Evolutionary conservation across 805 yeast species (phyloP), one percentile per base, ranked within the genome.

Genomic region (Nakazawaea wickerhamii): DNA sequence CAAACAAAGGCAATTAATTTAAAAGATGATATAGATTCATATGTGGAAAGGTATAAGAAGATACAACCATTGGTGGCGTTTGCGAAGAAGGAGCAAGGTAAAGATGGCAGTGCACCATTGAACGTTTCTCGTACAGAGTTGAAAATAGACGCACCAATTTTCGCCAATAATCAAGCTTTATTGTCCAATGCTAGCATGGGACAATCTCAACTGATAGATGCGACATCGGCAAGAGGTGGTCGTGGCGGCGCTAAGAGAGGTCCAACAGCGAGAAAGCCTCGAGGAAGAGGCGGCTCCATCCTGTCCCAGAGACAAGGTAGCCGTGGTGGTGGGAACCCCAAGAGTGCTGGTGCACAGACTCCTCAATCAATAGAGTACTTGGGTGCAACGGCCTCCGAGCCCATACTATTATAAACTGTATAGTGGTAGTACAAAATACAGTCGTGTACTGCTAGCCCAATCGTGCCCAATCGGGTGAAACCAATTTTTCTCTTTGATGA

Each of bases 1-100:
- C 60, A 59, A 38, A 51, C 58, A 25, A 64, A 71, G 35, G 60
- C 64, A 27, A 51, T 59, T 6, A 61, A 40, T 6, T 42, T 75
- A 4, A 68, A 66, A 47, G 50, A 44, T 11, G 60, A 64, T 41
- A 69, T 75, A 34, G 63, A 64, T 23, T 65, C 63, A 4, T 75
- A 73, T 45, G 64, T 70, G 47, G 57, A 50, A 5, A 62, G 69
- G 40, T 75, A 73, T 52, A 70, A 65, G 39, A 59, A 68, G 43
- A 55, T 75, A 14, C 55, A 73, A 2, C 80, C 81, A 4, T 64
- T 75, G 32, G 70, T 75, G 33, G 64, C 74, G 48, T 63, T 71
- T 47, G 64, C 79, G 1, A 78, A 74, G 52, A 64, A 70, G 25
- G 71, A 70, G 46, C 57, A 68, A 38, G 79, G 79, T 0, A 65